Evolutionary conservation across 2,329 filamentous ascomycete genomes (phyloP).

Genomic region (Alternaria infectoria): DNA sequence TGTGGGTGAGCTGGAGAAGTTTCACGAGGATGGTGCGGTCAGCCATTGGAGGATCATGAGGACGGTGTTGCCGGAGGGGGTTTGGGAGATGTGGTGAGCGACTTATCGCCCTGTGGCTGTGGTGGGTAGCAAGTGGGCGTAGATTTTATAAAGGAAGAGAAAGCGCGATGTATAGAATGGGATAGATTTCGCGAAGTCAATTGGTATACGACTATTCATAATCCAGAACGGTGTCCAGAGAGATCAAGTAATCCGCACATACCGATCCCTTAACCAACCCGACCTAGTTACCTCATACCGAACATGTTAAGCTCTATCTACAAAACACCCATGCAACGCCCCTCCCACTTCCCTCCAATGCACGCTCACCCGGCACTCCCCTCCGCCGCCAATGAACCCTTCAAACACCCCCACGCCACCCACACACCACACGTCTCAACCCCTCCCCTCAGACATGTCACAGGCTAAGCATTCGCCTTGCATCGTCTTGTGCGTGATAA

Average conservation of each 20-base stretch:
- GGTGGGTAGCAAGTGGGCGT: neutral
- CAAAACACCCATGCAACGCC: neutral
- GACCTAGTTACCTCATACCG: neutral
- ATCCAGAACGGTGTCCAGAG: neutral
- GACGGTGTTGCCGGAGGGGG: conserved; percentile 72
- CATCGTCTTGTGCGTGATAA: neutral
- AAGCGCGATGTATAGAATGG: neutral
- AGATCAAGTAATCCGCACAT: neutral
- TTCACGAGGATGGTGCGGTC: conserved; percentile 76
- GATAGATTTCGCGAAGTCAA: neutral
- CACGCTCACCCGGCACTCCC: neutral
- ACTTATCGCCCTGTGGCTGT: neutral
- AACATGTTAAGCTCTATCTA: neutral
- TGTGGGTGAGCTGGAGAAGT: conserved; percentile 70
- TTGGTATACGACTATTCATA: neutral
- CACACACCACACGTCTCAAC: neutral
- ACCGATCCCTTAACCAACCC: too few relatives aligned
- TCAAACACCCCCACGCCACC: neutral
- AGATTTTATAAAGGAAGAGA: neutral
- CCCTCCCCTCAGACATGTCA: neutral
- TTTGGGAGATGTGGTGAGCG: conserved; percentile 86
- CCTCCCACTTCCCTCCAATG: neutral
- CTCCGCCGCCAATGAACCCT: neutral
- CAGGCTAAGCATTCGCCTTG: neutral
- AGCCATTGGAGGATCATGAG: conserved; percentile 96